Evolutionary conservation across 192 early-diverging fungal species (phyloP), one percentile per base, ranked within the genome.

Genomic region (Gigaspora rosea): DNA sequence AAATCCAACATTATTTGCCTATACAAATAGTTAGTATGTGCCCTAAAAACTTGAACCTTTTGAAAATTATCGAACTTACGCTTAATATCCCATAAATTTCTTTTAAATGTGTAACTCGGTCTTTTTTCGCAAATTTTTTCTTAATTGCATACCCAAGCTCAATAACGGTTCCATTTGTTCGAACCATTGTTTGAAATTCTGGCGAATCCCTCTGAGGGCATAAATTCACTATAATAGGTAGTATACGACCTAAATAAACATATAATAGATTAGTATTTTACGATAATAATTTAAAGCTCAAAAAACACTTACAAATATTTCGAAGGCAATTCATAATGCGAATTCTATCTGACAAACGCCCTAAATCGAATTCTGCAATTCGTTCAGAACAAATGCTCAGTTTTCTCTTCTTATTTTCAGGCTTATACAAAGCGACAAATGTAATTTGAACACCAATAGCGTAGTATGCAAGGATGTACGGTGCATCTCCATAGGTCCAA

Each of bases 151-250:
- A 69, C 12, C 66, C 66, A 49, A 69, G 27, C 18, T 69, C 66
- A 36, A 73, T 16, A 56, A 73, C 35, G 57, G 51, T 73, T 73
- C 71, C 54, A 73, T 58, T 73, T 73, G 35, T 1, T 50, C 69
- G 47, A 33, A 18, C 2, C 0, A 71, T 15, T 20, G 49, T 52
- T 8, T 27, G 13, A 48, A 75, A 75, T 4, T 75, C 73, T 62
- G 73, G 73, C 0, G 32, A 15, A 41, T 46, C 63, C 35, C 63
- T 64, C 15, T 0, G 33, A 41, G 15, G 63, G 35, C 63, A 64
- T 41, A 64, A 7, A 64, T 64, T 64, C 35, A 41, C 36, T 64
- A 46, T 64, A 41, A 64, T 36, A 64, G 36, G 63, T 41, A 54
- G 46, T 64, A 46, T 16, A 41, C 0, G 63, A 46, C 63, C 63